Base-by-base conservation (phyloP, 1,139 yeast species). In the Suhomyces chickasaworum region DNA sequence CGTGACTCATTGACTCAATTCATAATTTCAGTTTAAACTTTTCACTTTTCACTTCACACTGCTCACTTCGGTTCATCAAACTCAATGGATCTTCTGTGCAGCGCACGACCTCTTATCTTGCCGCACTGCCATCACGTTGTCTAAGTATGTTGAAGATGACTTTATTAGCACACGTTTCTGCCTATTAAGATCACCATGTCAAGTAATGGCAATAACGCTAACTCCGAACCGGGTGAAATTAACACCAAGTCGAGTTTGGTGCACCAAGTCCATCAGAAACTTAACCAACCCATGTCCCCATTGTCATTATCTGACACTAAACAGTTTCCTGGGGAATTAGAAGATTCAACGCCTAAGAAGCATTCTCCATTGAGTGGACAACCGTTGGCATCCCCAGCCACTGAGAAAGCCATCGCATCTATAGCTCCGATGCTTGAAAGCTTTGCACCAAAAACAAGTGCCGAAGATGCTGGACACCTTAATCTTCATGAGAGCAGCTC, bases 361-460 rank as follows among this genome's bases (percentile, higher is more conserved):
- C 34, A 23, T 10, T 42, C 51, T 10, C 33, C 23, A 16, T 21
- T 44, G 17, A 17, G 35, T 30, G 41, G 33, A 25, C 53, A 49
- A 25, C 54, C 57, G 3, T 45, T 53, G 7, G 56, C 64, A 3
- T 56, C 65, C 1, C 73, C 69, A 2, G 71, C 68, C 22, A 72
- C 78, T 2, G 72, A 72, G 48, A 80, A 73, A 53, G 91, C 93
- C 4, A 83, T 86, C 69, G 91, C 88, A 2, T 79, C 89, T 0
- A 80, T 86, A 32, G 93, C 93, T 0, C 93, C 95, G 2, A 85
- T 86, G 65, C 65, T 86, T 40, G 87, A 85, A 60, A 73, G 80
- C 0, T 86, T 84, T 63, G 76, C 81, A 8, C 95, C 95, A 3
- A 86, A 84, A 60, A 79, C 90, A 0, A 80, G 85, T 1, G 78